Percentiles rank a stretch among this genome's conserved stretches.
phyloP scores from a whole-genome alignment of 805 yeast species.

The Jamesozyma lodderae region DNA sequence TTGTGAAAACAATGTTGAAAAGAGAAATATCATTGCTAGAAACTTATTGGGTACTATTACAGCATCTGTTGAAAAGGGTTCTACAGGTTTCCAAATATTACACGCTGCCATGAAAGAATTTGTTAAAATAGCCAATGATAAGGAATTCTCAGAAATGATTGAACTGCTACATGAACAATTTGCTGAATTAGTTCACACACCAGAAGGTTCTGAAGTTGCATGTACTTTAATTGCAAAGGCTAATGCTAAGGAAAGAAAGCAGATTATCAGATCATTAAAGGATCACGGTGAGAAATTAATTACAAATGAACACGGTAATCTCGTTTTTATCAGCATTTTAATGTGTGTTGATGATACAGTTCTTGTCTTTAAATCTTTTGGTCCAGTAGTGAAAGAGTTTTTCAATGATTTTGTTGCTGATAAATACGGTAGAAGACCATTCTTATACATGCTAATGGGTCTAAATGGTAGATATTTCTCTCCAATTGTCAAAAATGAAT shows the following conservation, averaged over 20 bases:
- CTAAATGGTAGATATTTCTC: slow-evolving; percentile 75
- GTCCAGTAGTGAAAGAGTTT: slow-evolving; percentile 39
- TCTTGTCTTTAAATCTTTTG: slow-evolving; percentile 63
- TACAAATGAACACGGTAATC: slow-evolving; percentile 78
- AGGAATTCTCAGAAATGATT: slow-evolving; percentile 69
- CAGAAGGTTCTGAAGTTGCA: slow-evolving; percentile 90
- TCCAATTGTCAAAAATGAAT: slow-evolving; percentile 54
- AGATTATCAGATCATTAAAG: slow-evolving; percentile 60
- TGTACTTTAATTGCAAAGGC: slow-evolving; percentile 70
- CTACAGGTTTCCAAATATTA: slow-evolving; percentile 89
- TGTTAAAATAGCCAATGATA: slow-evolving; percentile 53
- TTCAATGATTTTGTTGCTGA: slow-evolving; percentile 50
- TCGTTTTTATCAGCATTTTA: slow-evolving; percentile 68
- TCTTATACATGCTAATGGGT: slow-evolving; percentile 70
- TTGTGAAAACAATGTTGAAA: slow-evolving; percentile 60
- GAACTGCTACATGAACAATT: slow-evolving; percentile 79
- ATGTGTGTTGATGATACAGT: slow-evolving; percentile 93
- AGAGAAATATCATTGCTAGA: slow-evolving; percentile 61
- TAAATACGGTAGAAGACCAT: slow-evolving; percentile 82
- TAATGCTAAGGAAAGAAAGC: slow-evolving; percentile 86
- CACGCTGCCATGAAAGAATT: slow-evolving; percentile 95
- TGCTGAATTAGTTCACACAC: slow-evolving; percentile 92
- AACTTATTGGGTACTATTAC: slow-evolving; percentile 77
- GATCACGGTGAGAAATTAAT: slow-evolving; percentile 69
- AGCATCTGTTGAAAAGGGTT: slow-evolving; percentile 89